Evolutionary conservation across 2,329 filamentous ascomycete genomes (phyloP), one percentile per base, ranked within the genome.

Genomic region (Scedosporium aurantiacum): DNA sequence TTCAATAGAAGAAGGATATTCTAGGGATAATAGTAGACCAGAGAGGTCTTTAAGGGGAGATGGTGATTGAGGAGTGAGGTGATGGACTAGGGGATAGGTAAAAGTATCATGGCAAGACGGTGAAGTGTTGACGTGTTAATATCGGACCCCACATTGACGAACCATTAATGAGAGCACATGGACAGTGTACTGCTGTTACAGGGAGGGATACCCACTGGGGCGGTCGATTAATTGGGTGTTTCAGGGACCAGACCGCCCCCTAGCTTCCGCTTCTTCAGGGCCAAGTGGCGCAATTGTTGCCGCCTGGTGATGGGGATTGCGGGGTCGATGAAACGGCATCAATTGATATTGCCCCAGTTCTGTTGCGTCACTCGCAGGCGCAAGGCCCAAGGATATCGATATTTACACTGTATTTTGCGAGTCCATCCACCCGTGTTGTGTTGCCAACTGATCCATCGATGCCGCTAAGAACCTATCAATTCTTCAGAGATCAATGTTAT

Each of bases 141-240:
- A 54, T 54, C 16, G 12, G 10, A 14, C n/a, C 10, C 50, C 50
- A 54, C 50, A 54, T 23, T 21, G 50, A 54, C 50, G 5, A 21
- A n/a, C 40, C 40, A 43, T 27, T 27, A 27, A 37, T 37, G n/a
- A 4, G 18, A 61, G 58, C 55, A 60, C n/a, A 37, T 43, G 60
- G 52, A 32, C 21, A 5, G 43, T 5, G 43, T 47, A 5, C n/a
- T 18, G 8, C 18, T 7, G 37, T 52, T 8, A 27, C 5, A 59
- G 58, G 5, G 61, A 55, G 27, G 55, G 61, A 7, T 56, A 56
- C 47, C 56, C 59, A 37, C 32, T 37, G 59, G 23, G 50, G 40
- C 37, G 52, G 40, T 54, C 18, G 54, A 63, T 69, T 37, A 37
- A 37, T 37, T 37, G 32, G 71, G 64, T 67, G 61, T 63, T 68